phyloP scores from a whole-genome alignment of 176 grass and related monocot genomes.

The Oryza rufipogon region DNA sequence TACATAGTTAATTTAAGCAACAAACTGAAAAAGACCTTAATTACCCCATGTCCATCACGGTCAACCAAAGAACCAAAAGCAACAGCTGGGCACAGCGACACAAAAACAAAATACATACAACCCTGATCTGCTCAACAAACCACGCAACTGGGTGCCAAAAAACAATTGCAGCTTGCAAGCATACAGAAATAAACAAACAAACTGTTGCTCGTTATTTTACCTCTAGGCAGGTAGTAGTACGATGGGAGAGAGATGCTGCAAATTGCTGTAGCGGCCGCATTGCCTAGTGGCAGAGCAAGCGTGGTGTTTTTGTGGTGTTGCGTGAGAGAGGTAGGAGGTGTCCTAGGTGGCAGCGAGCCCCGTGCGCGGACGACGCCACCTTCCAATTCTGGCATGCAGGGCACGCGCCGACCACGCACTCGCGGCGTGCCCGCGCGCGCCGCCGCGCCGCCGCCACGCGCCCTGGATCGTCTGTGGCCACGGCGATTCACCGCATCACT shows the following conservation, averaged over 20 bases:
- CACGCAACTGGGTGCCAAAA: background rate
- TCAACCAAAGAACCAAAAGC: background rate
- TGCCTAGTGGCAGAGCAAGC: background rate
- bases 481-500: background rate
- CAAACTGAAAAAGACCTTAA: too few species aligned
- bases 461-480: constrained; percentile 40
- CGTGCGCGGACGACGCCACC: background rate
- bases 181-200: background rate
- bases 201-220: background rate
- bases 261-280: background rate
- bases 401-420: constrained; percentile 31
- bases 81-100: background rate
- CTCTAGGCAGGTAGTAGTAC: background rate
- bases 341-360: constrained; percentile 20
- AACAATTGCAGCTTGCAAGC: background rate
- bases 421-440: constrained; percentile 28
- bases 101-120: background rate
- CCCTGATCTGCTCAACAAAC: background rate
- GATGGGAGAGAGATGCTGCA: background rate
- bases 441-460: constrained; percentile 10
- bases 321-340: background rate
- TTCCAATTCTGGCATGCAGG: background rate
- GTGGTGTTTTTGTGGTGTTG: background rate
- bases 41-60: too few species aligned
- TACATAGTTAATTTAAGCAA: too few species aligned